A percentile compares a stretch with the other conserved stretches of the same genome.
Evolutionary conservation across 805 yeast genomes (phyloP).

Genomic region (Kuraishia molischiana): DNA sequence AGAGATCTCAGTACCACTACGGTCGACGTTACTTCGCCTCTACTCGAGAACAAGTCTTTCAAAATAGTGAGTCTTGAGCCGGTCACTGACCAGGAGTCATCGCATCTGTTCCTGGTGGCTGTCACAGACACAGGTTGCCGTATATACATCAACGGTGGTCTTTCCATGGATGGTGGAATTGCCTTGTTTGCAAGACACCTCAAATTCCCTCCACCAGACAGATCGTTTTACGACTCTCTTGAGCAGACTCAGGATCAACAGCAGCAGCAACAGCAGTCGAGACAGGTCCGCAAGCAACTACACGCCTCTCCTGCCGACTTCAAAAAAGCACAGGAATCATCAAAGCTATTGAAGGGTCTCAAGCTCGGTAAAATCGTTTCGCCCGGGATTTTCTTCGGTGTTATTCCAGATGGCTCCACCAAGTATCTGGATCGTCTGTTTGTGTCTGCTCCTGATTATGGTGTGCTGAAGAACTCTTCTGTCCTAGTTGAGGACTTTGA

Average conservation of each 20-base stretch:
- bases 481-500: slow-evolving; percentile 77
- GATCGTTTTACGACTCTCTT: slow-evolving; percentile 17
- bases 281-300: neutral
- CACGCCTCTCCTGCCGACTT: slow-evolving; percentile 20
- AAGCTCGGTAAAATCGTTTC: slow-evolving; percentile 54
- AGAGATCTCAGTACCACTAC: slow-evolving; percentile 33
- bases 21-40: slow-evolving; percentile 24
- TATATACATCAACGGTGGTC: slow-evolving; percentile 47
- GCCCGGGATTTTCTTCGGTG: slow-evolving; percentile 81
- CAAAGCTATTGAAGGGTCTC: slow-evolving; percentile 46
- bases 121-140: slow-evolving; percentile 81
- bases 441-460: slow-evolving; percentile 78
- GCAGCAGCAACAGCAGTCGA: slow-evolving; percentile 21
- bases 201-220: slow-evolving; percentile 35
- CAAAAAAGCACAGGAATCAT: slow-evolving; percentile 45
- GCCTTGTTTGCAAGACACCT: slow-evolving; percentile 25
- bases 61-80: slow-evolving; percentile 48
- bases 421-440: slow-evolving; percentile 42
- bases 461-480: slow-evolving; percentile 64
- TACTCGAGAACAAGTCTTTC: slow-evolving; percentile 44
- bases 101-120: slow-evolving; percentile 65
- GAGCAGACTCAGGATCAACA: slow-evolving; percentile 26
- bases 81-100: slow-evolving; percentile 56
- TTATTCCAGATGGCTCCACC: slow-evolving; percentile 21
- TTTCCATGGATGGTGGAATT: slow-evolving; percentile 18